Conservation (phyloP, 1,139 yeast species). For the Geotrichum citri-aurantii region DNA sequence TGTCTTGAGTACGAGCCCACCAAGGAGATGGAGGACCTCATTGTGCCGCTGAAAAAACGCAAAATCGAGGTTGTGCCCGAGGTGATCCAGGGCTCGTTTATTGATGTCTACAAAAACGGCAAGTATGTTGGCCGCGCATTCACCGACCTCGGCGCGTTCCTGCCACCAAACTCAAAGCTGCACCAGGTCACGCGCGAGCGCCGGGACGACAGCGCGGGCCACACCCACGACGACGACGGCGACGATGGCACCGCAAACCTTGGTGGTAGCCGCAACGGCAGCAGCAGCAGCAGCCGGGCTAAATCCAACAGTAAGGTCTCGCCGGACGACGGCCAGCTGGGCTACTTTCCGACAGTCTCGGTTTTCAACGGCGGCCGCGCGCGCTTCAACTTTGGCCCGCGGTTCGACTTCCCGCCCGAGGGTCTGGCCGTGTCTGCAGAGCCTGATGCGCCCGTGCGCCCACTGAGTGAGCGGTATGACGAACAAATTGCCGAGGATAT, state of each 20-base stretch:
- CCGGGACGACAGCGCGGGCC: conserved; percentile 19
- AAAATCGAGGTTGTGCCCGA: conserved; percentile 24
- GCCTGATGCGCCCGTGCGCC: conserved; percentile 36
- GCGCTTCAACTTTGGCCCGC: conserved; percentile 61
- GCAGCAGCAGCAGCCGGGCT: not conserved
- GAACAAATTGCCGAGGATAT: conserved; percentile 76
- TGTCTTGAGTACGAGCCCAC: conserved; percentile 78
- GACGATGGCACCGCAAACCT: not conserved
- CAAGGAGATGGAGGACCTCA: conserved; percentile 53
- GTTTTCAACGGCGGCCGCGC: conserved; percentile 79
- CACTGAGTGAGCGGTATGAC: conserved; percentile 57
- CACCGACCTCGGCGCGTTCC: conserved; percentile 62
- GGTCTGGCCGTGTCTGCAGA: conserved; percentile 24
- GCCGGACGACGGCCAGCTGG: conserved; percentile 73
- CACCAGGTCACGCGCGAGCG: conserved; percentile 22
- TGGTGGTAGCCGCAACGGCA: not conserved
- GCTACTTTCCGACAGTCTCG: conserved; percentile 88
- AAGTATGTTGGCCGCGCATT: conserved; percentile 57
- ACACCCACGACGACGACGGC: not conserved
- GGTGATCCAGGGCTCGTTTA: conserved; percentile 49
- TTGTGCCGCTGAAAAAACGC: conserved; percentile 26
- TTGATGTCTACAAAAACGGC: conserved; percentile 77
- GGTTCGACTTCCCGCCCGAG: conserved; percentile 45
- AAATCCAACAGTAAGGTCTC: conserved; percentile 1
- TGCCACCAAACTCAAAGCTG: conserved; percentile 60